Percentiles rank a stretch among this genome's conserved stretches.
phyloP scores from a whole-genome alignment of 2,329 filamentous ascomycete genomes.

The Pseudogymnoascus verrucosus region DNA sequence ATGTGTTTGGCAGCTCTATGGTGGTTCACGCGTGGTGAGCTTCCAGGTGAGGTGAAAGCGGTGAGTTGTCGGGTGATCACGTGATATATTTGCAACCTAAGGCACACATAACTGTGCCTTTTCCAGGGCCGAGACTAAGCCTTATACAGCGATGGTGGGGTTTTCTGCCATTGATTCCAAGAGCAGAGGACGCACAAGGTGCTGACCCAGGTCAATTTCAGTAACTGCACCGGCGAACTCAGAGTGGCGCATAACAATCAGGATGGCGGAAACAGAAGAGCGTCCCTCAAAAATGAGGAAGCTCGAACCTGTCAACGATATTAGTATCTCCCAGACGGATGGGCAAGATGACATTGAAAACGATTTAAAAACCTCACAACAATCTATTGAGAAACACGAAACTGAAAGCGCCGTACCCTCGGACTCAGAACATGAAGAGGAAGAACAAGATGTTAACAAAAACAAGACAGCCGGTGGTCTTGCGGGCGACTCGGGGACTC shows the following conservation, averaged over 20 bases:
- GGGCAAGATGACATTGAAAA: neutral
- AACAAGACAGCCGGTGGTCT: neutral
- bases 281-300: constrained; percentile 25
- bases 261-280: constrained; percentile 25
- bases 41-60: constrained; percentile 5
- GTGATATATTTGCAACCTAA: neutral
- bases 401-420: neutral
- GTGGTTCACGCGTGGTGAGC: neutral
- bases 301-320: constrained; percentile 13
- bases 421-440: neutral
- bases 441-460: neutral
- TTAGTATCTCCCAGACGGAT: neutral
- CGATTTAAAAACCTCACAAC: neutral
- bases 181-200: neutral
- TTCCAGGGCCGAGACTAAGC: neutral
- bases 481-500: neutral
- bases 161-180: constrained; percentile 5
- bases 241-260: neutral
- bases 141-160: neutral
- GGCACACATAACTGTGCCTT: constrained; percentile 1
- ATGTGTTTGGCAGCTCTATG: constrained; percentile 14
- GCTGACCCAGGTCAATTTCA: neutral
- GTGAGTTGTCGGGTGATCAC: neutral
- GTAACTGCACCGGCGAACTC: neutral
- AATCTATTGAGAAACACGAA: neutral